phyloP scores from a whole-genome alignment of 176 grass and related monocot species.

The Carex parvula region DNA sequence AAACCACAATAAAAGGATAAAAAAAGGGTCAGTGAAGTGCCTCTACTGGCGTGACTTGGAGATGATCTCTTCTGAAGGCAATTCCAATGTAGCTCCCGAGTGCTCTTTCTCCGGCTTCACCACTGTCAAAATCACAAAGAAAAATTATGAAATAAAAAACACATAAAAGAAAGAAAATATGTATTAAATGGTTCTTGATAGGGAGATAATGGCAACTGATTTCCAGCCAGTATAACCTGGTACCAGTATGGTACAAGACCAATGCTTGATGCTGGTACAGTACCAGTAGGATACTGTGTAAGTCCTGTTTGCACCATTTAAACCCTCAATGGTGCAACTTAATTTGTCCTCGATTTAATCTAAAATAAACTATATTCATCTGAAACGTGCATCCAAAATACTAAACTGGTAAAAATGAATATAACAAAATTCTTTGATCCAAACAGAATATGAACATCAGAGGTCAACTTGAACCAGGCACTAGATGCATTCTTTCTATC shows the following conservation, averaged over 20 bases:
- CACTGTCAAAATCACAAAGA: constrained; percentile 34
- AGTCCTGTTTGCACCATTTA: background rate
- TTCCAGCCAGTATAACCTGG: background rate
- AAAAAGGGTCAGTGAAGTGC: background rate
- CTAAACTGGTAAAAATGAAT: background rate
- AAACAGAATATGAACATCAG: background rate
- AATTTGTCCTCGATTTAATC: background rate
- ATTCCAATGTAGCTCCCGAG: constrained; percentile 2
- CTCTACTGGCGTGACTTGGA: background rate
- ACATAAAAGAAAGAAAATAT: no score
- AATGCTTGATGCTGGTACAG: background rate
- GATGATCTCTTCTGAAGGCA: constrained; percentile 17
- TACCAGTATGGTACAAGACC: background rate
- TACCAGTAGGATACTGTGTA: background rate
- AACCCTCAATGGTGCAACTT: background rate
- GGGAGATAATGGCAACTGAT: background rate
- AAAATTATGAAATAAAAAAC: background rate
- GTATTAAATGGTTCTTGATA: no score
- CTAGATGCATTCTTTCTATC: background rate
- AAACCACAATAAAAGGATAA: background rate
- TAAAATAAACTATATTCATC: background rate
- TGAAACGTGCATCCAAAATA: background rate
- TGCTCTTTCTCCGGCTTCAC: constrained; percentile 42
- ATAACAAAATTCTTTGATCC: background rate
- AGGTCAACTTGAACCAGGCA: background rate